Percentiles rank a stretch among this genome's conserved stretches.
Evolutionary conservation across 2,329 filamentous ascomycete genomes (phyloP).

Genomic region (Ceratocystis huliohia): DNA sequence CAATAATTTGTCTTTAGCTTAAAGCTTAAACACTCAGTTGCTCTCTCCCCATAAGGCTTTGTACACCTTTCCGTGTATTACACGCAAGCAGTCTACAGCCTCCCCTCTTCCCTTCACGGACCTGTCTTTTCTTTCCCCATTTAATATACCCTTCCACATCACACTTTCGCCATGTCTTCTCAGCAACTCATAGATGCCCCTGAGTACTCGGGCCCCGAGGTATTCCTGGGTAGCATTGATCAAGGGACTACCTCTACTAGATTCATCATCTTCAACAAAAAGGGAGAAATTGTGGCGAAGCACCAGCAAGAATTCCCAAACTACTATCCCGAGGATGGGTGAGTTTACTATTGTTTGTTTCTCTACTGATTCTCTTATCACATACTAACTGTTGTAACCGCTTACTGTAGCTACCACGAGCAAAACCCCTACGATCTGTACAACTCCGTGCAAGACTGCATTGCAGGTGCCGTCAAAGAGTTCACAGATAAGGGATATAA

Average conservation of each 20-base stretch:
- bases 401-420: conserved; percentile 62
- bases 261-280: conserved; percentile 78
- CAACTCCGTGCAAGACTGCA: conserved; percentile 62
- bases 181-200: conserved; percentile 3
- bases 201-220: background rate
- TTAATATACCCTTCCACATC: background rate
- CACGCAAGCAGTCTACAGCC: background rate
- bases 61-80: conserved; percentile 3
- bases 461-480: conserved; percentile 58
- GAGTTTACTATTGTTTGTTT: conserved; percentile 29
- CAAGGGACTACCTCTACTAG: conserved; percentile 82
- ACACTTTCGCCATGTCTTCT: background rate
- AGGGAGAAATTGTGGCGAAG: conserved; percentile 63
- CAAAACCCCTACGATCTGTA: conserved; percentile 72
- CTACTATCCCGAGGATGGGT: conserved; percentile 75
- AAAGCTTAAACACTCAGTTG: background rate
- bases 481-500: conserved; percentile 60
- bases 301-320: conserved; percentile 83
- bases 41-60: background rate
- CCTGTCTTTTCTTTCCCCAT: background rate
- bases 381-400: background rate
- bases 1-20: background rate
- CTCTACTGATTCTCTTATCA: conserved; percentile 2
- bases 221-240: conserved; percentile 75
- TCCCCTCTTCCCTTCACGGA: background rate